Conservation (phyloP, 129 eudicot genomes). For the Heracleum sosnowskyi region DNA sequence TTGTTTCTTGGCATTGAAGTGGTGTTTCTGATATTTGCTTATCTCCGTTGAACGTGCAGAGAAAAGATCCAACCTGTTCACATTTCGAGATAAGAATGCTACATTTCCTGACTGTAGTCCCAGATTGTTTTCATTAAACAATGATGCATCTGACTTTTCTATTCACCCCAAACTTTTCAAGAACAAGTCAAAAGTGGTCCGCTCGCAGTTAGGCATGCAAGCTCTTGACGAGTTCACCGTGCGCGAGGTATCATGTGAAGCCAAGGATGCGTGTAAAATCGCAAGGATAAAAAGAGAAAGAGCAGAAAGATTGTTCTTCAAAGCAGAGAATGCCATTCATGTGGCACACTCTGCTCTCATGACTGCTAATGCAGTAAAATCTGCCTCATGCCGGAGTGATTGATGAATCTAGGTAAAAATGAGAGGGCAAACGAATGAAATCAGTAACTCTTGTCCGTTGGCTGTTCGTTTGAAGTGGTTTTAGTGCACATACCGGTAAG, state of each 20-base stretch:
- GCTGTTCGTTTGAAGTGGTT: background rate
- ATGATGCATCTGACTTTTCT: slow-evolving; percentile 48
- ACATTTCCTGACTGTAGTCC: slow-evolving; percentile 10
- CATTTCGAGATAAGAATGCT: slow-evolving; percentile 49
- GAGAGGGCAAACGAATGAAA: background rate
- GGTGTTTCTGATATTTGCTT: background rate
- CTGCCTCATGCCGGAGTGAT: slow-evolving; percentile 24
- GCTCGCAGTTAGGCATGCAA: slow-evolving; percentile 39
- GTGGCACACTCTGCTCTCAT: slow-evolving; percentile 69
- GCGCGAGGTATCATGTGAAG: slow-evolving; percentile 81
- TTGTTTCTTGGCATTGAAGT: background rate
- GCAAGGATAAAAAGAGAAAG: slow-evolving; percentile 69
- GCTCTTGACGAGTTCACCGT: slow-evolving; percentile 70
- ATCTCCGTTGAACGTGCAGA: slow-evolving; percentile 21
- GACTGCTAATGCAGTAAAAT: slow-evolving; percentile 80
- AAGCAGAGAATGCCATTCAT: slow-evolving; percentile 72
- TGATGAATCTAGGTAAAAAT: background rate
- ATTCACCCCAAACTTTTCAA: slow-evolving; percentile 37
- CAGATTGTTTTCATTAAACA: slow-evolving; percentile 19
- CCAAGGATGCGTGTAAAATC: slow-evolving; percentile 54
- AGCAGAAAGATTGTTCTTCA: slow-evolving; percentile 63
- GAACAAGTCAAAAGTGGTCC: slow-evolving; percentile 40
- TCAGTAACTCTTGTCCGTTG: background rate
- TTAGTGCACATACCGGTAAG: slow-evolving; percentile 16
- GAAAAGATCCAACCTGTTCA: slow-evolving; percentile 42